phyloP scores from a whole-genome alignment of 345 rosid species.

The Raphanus sativus region DNA sequence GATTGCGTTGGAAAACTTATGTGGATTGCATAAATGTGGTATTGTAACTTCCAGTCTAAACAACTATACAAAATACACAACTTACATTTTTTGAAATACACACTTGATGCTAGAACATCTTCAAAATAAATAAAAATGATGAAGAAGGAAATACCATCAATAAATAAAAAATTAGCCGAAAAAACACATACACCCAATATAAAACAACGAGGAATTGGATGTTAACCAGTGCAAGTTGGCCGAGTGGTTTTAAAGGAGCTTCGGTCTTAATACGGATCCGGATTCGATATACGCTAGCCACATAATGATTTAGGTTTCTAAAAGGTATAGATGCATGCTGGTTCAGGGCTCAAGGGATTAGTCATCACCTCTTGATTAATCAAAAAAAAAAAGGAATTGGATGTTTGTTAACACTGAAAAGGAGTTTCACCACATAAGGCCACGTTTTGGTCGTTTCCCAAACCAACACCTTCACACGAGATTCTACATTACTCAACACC shows the following conservation, averaged over 20 bases:
- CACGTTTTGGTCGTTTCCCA: slow-evolving; percentile 41
- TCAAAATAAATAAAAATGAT: not conserved
- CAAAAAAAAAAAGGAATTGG: not conserved
- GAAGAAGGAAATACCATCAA: not conserved
- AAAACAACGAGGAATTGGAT: slow-evolving; percentile 22
- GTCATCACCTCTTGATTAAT: too few species aligned
- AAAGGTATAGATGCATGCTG: too few species aligned
- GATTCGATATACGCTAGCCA: too few species aligned
- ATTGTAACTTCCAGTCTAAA: not conserved
- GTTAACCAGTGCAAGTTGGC: not conserved
- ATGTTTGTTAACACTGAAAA: slow-evolving; percentile 6
- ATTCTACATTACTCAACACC: slow-evolving; percentile 51
- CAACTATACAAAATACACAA: not conserved
- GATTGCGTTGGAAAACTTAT: not conserved
- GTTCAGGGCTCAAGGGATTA: too few species aligned
- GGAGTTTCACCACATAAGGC: slow-evolving; percentile 32
- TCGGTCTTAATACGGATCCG: too few species aligned
- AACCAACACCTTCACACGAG: slow-evolving; percentile 69
- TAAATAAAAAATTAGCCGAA: not conserved
- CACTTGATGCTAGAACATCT: not conserved
- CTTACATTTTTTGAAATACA: not conserved
- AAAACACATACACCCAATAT: not conserved
- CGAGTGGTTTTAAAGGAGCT: too few species aligned
- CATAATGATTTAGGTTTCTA: too few species aligned
- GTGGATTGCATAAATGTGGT: not conserved